Percentiles rank a stretch among this genome's conserved stretches.
Evolutionary conservation across 192 early-diverging fungal species (phyloP).

Genomic region (Piromyces finnis): DNA sequence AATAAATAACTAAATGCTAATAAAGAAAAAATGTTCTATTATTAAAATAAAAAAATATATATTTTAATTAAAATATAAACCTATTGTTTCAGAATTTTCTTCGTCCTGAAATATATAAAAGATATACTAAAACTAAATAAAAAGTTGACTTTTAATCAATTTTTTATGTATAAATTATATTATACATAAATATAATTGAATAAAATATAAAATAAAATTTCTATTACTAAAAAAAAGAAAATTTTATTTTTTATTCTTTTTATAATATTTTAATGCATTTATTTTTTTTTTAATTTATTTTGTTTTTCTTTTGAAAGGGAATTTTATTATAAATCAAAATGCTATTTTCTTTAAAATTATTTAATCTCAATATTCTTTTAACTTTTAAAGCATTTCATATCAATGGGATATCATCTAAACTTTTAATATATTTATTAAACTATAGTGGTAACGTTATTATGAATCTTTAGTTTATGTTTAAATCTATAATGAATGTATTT

Average conservation of each 20-base stretch:
- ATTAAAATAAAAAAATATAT: not conserved
- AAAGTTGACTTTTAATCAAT: not conserved
- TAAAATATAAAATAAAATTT: not conserved
- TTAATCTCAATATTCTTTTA: too few species aligned
- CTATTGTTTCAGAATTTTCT: not conserved
- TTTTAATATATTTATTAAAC: too few species aligned
- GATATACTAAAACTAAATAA: not conserved
- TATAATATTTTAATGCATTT: not conserved
- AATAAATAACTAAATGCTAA: not conserved
- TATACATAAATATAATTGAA: not conserved
- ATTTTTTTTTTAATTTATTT: not conserved
- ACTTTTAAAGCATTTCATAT: too few species aligned
- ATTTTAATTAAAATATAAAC: not conserved
- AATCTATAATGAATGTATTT: too few species aligned
- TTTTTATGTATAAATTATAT: not conserved
- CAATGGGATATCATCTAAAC: too few species aligned
- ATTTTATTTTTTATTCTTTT: not conserved
- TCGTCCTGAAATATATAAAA: not conserved
- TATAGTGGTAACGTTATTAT: too few species aligned
- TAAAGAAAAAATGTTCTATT: not conserved
- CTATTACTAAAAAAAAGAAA: not conserved
- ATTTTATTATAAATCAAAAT: too few species aligned
- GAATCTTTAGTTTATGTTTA: too few species aligned
- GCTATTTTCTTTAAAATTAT: too few species aligned
- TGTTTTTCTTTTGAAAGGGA: too few species aligned